Conservation (phyloP, 2,329 filamentous ascomycete genomes). For the Talaromyces sp. region DNA sequence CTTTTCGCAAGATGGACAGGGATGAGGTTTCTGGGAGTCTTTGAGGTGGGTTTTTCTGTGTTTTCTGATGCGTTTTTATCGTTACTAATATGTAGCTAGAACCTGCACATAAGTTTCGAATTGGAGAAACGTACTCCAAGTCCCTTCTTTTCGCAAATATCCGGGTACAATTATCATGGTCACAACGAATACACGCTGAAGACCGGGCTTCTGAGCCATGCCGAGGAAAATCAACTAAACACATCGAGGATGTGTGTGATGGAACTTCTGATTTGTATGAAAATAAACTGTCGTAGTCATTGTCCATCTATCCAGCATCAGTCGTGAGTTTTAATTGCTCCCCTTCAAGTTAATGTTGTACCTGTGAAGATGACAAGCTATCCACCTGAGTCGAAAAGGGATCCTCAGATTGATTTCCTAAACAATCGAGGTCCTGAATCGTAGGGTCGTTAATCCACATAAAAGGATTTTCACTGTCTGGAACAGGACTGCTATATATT, state of each 20-base stretch:
- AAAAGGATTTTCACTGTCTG: background rate
- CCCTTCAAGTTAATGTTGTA: background rate
- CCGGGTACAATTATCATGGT: background rate
- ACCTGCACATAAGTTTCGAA: background rate
- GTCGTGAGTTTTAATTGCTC: background rate
- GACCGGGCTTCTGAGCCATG: background rate
- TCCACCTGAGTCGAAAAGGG: background rate
- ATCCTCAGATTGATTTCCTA: background rate
- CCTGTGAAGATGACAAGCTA: background rate
- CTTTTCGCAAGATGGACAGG: background rate
- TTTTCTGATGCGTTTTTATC: background rate
- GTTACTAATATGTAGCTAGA: background rate
- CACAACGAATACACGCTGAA: background rate
- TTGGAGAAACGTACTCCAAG: background rate
- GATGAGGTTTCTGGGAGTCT: background rate
- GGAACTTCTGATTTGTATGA: background rate
- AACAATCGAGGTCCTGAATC: background rate
- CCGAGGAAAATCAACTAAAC: background rate
- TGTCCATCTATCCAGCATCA: background rate
- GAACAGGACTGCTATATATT: background rate
- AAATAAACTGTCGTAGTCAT: background rate
- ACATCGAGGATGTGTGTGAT: background rate
- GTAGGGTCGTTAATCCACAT: background rate
- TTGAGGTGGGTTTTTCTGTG: background rate
- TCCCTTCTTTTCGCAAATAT: background rate